Evolutionary conservation across 768 basidiomycete genomes (phyloP), one percentile per base, ranked within the genome.

Genomic region (Trametes cubensis): DNA sequence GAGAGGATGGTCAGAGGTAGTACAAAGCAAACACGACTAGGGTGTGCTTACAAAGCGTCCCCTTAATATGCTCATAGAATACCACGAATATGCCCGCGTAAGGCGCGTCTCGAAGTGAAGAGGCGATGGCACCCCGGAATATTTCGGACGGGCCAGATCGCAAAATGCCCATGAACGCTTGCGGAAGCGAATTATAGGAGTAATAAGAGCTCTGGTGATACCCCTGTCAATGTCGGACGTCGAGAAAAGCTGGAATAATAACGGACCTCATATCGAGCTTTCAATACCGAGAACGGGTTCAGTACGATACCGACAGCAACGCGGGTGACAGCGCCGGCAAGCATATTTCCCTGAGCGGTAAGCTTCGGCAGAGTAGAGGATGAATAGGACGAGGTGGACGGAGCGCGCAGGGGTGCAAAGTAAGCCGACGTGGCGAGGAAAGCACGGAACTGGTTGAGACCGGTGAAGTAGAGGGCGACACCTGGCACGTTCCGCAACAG

Each of bases 51-150:
- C 92, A 80, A 4, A 85, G 78, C 68, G 92, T 83, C 52, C 81
- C 79, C 73, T 98, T 98, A 64, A 92, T 83, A 47, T 85, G 84
- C 74, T 98, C 95, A 70, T 98, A 98, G 61, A 89, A 85, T 2
- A 94, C 83, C 39, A 96, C 79, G 68, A 95, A 98, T 6, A 97
- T 74, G 3, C 95, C 95, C 1, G 95, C 94, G 68, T 95, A 94
- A 0, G 95, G 95, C 14, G 94, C 95, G 73, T 98, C 95, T 49
- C 95, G 84, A n/a, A 95, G 79, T 1, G 94, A 90, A 1, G 94
- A 93, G 0, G 94, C 92, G 23, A 89, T 68, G 70, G 94, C 89
- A 0, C 95, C 95, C 49, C 92, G 88, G 69, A 95, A 85, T 28
- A 95, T 78, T 65, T 93, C 94, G 23, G 85, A 83, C 4, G 91